Conservation (phyloP, 1,139 yeast genomes). For the Yamadazyma membranifaciens region DNA sequence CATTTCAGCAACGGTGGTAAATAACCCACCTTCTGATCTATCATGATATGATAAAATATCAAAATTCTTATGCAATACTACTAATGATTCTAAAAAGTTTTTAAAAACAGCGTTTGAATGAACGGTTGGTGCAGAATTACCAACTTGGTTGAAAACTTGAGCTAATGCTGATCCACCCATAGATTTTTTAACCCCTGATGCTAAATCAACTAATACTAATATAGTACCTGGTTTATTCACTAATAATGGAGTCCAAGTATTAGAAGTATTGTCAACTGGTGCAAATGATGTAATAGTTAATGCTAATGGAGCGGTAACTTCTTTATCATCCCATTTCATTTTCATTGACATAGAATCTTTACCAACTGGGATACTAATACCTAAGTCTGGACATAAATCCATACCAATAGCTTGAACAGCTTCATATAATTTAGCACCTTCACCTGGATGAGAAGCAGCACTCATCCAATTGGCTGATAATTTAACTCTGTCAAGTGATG, state of each 20-base stretch:
- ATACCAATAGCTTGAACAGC: constrained; percentile 97
- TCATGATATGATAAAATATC: constrained; percentile 91
- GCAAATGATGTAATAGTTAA: constrained; percentile 89
- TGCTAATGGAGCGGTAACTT: constrained; percentile 94
- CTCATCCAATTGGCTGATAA: constrained; percentile 99
- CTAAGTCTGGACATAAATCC: constrained; percentile 91
- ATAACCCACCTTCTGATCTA: constrained; percentile 94
- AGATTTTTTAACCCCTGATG: constrained; percentile 54
- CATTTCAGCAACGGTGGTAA: constrained; percentile 88
- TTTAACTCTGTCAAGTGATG: constrained; percentile 71
- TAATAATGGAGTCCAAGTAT: constrained; percentile 94
- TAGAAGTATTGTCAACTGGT: constrained; percentile 79
- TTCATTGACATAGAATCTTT: constrained; percentile 99
- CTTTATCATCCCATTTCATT: constrained; percentile 94
- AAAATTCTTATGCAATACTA: constrained; percentile 64
- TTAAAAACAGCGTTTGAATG: constrained; percentile 64
- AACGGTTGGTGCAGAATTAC: constrained; percentile 81
- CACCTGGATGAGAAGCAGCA: constrained; percentile 93
- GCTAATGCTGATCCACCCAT: constrained; percentile 95
- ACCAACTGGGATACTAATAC: constrained; percentile 93
- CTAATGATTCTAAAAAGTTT: constrained; percentile 65
- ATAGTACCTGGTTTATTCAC: constrained; percentile 52
- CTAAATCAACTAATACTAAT: constrained; percentile 79
- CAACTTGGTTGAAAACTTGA: constrained; percentile 88
- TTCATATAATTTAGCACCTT: constrained; percentile 91